phyloP scores from a whole-genome alignment of 2,329 filamentous ascomycete genomes.

The Colletotrichum sidae region DNA sequence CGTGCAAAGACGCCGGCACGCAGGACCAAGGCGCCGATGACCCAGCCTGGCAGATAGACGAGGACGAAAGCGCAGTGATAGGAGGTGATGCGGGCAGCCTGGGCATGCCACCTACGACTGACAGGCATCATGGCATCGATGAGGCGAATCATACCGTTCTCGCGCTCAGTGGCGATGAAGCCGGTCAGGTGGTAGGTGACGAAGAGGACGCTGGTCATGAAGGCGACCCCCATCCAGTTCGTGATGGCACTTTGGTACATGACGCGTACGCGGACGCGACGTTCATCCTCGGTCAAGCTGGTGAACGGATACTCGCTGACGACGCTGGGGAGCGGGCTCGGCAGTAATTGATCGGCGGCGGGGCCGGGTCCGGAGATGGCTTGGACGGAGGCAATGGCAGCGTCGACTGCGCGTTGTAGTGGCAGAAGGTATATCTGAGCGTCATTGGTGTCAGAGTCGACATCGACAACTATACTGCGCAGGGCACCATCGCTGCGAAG shows the following conservation, averaged over 20 bases:
- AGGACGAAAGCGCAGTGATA: conserved; percentile 84
- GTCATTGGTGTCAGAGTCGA: conserved; percentile 75
- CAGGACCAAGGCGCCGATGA: conserved; percentile 77
- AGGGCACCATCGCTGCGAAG: conserved; percentile 81
- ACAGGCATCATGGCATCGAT: conserved; percentile 94
- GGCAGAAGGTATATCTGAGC: conserved; percentile 83
- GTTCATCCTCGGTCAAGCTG: conserved; percentile 74
- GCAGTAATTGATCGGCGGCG: conserved; percentile 6
- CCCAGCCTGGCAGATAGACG: conserved; percentile 86
- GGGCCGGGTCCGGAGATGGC: conserved; percentile 41
- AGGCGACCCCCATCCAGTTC: conserved; percentile 80
- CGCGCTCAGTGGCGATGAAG: conserved; percentile 85
- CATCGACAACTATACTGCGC: conserved; percentile 72
- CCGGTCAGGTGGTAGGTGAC: conserved; percentile 90
- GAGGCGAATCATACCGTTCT: conserved; percentile 87
- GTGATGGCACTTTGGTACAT: conserved; percentile 80
- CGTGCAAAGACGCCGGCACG: conserved; percentile 72
- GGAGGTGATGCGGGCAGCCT: conserved; percentile 80
- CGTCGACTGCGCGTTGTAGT: conserved; percentile 82
- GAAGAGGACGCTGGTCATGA: conserved; percentile 83
- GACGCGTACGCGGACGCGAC: conserved; percentile 72
- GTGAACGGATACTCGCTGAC: conserved; percentile 84
- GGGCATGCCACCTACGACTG: conserved; percentile 77
- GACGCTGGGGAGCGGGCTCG: conserved; percentile 52
- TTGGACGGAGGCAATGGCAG: conserved; percentile 72